Percentiles rank a stretch among this genome's conserved stretches.
Conservation (phyloP, 768 basidiomycete species). For the Pisolithus tinctorius region DNA sequence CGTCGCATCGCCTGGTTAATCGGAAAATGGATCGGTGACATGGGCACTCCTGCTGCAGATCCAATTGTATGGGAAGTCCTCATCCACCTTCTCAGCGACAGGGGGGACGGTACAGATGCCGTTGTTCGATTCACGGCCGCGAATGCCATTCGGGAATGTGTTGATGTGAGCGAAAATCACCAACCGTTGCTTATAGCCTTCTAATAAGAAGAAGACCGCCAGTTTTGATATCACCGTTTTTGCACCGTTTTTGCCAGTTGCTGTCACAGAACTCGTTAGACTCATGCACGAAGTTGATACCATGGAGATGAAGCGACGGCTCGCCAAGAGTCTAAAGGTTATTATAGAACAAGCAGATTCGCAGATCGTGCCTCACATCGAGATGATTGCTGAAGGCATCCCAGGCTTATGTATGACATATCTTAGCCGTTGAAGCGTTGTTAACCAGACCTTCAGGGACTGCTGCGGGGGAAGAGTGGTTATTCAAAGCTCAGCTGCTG, state of each 20-base stretch:
- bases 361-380: conserved; percentile 64
- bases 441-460: conserved; percentile 44
- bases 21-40: conserved; percentile 80
- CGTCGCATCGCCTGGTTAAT: conserved; percentile 94
- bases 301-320: conserved; percentile 67
- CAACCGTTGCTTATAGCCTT: background rate
- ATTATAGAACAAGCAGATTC: conserved; percentile 48
- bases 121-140: conserved; percentile 87
- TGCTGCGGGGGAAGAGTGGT: conserved; percentile 57
- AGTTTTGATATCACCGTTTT: conserved; percentile 59
- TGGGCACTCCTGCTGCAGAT: conserved; percentile 52
- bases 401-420: conserved; percentile 59
- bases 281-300: conserved; percentile 70
- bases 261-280: conserved; percentile 59
- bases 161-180: conserved; percentile 58
- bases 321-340: conserved; percentile 62
- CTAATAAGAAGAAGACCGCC: conserved; percentile 40
- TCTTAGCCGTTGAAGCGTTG: conserved; percentile 2
- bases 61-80: conserved; percentile 75
- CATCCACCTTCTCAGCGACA: conserved; percentile 65
- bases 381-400: conserved; percentile 55
- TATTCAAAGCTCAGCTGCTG: conserved; percentile 67
- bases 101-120: conserved; percentile 63
- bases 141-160: conserved; percentile 69
- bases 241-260: conserved; percentile 56